A percentile compares a stretch with the other conserved stretches of the same genome.
Conservation (phyloP, 768 basidiomycete species). For the Phaeotremella skinneri region DNA sequence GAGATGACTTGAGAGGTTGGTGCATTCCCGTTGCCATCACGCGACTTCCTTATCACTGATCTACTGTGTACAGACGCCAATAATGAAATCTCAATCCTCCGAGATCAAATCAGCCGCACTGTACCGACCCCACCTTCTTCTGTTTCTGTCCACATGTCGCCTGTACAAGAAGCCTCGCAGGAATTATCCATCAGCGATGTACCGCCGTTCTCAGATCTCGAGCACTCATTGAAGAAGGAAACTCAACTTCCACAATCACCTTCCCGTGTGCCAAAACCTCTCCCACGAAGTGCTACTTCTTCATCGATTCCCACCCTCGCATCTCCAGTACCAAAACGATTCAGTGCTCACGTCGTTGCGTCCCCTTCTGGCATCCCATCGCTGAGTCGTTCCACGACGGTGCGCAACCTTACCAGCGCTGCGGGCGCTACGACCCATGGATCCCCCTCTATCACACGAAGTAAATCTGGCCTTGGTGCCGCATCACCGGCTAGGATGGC, state of each 20-base stretch:
- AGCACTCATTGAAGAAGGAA: neutral
- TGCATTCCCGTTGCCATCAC: neutral
- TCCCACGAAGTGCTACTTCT: conserved; percentile 17
- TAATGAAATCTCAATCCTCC: conserved; percentile 77
- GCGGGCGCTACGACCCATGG: conserved; percentile 12
- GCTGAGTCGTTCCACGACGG: conserved; percentile 33
- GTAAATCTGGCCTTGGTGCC: conserved; percentile 9
- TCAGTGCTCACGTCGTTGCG: conserved; percentile 14
- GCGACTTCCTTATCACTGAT: neutral
- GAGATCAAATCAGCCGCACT: conserved; percentile 61
- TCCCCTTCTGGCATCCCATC: conserved; percentile 29
- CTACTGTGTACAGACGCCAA: conserved; percentile 67
- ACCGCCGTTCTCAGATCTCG: conserved; percentile 1
- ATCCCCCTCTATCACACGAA: conserved; percentile 26
- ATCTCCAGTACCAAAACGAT: conserved; percentile 23
- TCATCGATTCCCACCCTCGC: conserved; percentile 25
- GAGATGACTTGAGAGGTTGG: conserved; percentile 87
- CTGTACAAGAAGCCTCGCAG: conserved; percentile 20
- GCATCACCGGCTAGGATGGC: conserved; percentile 20
- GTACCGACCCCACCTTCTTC: conserved; percentile 37
- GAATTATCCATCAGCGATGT: conserved; percentile 22
- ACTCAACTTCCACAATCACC: conserved; percentile 7
- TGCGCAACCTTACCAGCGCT: conserved; percentile 32
- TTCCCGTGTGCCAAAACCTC: neutral
- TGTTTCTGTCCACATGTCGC: conserved; percentile 31